Conservation (phyloP, 2,329 filamentous ascomycete genomes). For the Stromatinia cepivora region DNA sequence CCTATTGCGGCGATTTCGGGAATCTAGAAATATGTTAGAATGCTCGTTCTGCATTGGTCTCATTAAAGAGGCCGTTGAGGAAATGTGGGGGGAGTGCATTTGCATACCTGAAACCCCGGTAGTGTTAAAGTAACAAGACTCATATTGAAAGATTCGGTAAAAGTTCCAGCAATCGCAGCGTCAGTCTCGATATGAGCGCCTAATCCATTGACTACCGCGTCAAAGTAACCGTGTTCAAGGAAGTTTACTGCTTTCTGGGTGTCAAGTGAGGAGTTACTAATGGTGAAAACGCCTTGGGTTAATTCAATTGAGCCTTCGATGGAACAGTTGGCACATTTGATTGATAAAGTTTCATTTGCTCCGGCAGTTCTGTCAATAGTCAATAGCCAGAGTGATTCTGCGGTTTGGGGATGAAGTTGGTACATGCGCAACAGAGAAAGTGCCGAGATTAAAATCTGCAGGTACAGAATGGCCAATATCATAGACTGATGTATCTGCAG, state of each 20-base stretch:
- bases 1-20: constrained; percentile 10
- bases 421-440: constrained; percentile 3
- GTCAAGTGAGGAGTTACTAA: neutral
- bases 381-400: neutral
- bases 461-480: constrained; percentile 8
- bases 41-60: too few species aligned
- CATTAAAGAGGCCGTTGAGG: too few species aligned
- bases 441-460: neutral
- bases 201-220: constrained; percentile 2
- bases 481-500: neutral
- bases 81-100: neutral
- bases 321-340: constrained; percentile 19
- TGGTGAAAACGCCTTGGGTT: constrained; percentile 12
- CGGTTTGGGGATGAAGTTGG: accelerated
- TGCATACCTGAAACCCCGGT: constrained; percentile 11
- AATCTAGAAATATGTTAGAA: neutral
- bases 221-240: constrained; percentile 19
- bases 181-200: constrained; percentile 23
- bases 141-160: constrained; percentile 1
- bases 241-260: constrained; percentile 7
- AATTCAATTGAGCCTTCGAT: neutral
- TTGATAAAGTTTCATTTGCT: neutral
- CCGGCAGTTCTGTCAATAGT: neutral
- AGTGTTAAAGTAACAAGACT: neutral
- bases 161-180: neutral